Conservation (phyloP, 2,329 filamentous ascomycete species). For the Ceratocystis destructans region DNA sequence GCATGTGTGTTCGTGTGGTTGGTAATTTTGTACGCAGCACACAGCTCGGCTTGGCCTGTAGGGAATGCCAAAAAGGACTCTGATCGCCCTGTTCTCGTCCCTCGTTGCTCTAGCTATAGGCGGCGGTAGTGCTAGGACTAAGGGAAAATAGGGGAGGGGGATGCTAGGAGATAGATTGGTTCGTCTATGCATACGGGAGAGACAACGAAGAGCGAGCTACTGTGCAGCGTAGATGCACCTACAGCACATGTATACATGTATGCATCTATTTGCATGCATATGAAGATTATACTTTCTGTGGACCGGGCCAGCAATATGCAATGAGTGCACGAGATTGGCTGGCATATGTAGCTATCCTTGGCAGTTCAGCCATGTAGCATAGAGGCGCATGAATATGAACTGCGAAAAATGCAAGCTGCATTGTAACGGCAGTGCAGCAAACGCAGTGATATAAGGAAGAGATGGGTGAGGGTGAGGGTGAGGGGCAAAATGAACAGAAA, state of each 20-base stretch:
- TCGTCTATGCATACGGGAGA: not conserved
- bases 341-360: constrained; percentile 4
- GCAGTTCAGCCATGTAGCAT: not conserved
- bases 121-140: not conserved
- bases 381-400: not conserved
- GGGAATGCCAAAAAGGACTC: not conserved
- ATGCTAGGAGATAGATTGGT: not conserved
- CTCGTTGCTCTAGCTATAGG: not conserved
- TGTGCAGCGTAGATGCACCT: not conserved
- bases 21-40: not conserved
- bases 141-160: not conserved
- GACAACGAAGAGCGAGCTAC: not conserved
- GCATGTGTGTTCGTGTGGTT: not conserved
- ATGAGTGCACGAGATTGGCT: not conserved
- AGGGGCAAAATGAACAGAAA: not conserved
- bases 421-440: not conserved
- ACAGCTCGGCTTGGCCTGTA: not conserved
- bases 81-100: not conserved
- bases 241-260: not conserved
- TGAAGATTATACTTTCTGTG: not conserved
- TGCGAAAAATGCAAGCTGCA: not conserved
- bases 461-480: not conserved
- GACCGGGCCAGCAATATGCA: too few species aligned
- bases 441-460: not conserved
- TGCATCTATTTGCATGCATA: not conserved